Base-by-base conservation (phyloP, 2,329 filamentous ascomycete genomes). In the Talaromyces marneffei region DNA sequence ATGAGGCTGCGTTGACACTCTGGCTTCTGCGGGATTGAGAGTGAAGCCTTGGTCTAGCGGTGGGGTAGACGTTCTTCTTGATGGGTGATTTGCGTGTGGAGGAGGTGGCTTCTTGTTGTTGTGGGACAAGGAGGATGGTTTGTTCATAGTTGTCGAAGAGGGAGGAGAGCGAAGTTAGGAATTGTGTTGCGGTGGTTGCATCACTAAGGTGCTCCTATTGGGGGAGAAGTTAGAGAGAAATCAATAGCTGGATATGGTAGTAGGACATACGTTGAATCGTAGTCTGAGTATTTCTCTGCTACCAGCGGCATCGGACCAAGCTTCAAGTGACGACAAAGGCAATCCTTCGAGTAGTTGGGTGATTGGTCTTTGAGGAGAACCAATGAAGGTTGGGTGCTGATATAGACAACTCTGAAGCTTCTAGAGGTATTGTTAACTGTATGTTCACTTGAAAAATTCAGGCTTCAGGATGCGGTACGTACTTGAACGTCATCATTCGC, bases 91-190 rank as follows among this genome's bases (percentile, higher is more conserved):
- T 52, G 48, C 48, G 27, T 33, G 18, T 6, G 9, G 48, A 33
- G 5, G 48, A 31, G 27, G 42, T 16, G 23, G 23, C n/a, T 1
- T 2, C 20, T 42, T 39, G 35, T 48, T 55, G 46, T 59, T 59
- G 46, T 7, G 60, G 56, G 16, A 62, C 44, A 9, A 62, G 48
- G 1, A 62, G 23, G 31, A 58, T 39, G 8, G 55, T 59, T 37
- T 46, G 60, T 50, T 59, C 48, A 16, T 52, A 18, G 33, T 42
- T 37, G 9, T 50, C 57, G 56, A 62, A 62, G 33, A 62, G 56
- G 5, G 76, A 69, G 59, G 78, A 68, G 42, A 86, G 71, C 29
- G 77, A 70, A 20, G 76, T 68, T 61, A 86, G 65, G 16, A 77
- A 68, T 18, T 78, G 69, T 18, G 75, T 67, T 33, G 80, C 70